Conservation (phyloP, 352 stramenopile species). For the Phytophthora meadii region DNA sequence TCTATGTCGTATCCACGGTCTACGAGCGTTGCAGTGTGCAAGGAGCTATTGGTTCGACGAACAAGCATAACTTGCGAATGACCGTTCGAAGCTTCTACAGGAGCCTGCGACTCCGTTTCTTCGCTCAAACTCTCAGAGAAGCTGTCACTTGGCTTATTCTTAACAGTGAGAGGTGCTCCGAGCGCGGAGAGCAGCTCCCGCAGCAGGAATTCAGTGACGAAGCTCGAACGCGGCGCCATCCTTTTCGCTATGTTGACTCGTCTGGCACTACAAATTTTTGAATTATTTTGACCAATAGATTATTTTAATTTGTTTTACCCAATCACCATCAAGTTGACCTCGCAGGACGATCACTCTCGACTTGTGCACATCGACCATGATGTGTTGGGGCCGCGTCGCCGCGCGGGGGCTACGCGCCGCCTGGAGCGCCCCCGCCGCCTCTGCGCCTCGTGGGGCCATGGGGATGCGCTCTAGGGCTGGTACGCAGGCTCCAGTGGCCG, state of each 20-base stretch:
- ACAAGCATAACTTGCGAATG: constrained; percentile 62
- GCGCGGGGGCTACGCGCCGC: constrained; percentile 23
- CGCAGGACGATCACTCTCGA: constrained; percentile 4
- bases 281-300: constrained; percentile 8
- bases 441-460: constrained; percentile 21
- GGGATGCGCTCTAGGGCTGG: constrained; percentile 30
- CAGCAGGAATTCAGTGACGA: constrained; percentile 59
- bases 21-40: constrained; percentile 55
- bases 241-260: not conserved
- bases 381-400: constrained; percentile 34
- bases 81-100: not conserved
- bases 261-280: constrained; percentile 5
- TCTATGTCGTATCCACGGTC: constrained; percentile 56
- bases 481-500: constrained; percentile 2
- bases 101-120: constrained; percentile 61
- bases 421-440: constrained; percentile 10
- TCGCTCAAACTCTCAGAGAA: constrained; percentile 54
- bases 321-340: not conserved
- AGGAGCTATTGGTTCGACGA: constrained; percentile 44
- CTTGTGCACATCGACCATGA: constrained; percentile 30
- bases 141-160: constrained; percentile 26
- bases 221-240: constrained; percentile 33
- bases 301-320: constrained; percentile 4
- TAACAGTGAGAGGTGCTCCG: constrained; percentile 12
- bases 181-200: constrained; percentile 65